Evolutionary conservation across 2,329 filamentous ascomycete genomes (phyloP).

Genomic region (Pseudogymnoascus sp.): DNA sequence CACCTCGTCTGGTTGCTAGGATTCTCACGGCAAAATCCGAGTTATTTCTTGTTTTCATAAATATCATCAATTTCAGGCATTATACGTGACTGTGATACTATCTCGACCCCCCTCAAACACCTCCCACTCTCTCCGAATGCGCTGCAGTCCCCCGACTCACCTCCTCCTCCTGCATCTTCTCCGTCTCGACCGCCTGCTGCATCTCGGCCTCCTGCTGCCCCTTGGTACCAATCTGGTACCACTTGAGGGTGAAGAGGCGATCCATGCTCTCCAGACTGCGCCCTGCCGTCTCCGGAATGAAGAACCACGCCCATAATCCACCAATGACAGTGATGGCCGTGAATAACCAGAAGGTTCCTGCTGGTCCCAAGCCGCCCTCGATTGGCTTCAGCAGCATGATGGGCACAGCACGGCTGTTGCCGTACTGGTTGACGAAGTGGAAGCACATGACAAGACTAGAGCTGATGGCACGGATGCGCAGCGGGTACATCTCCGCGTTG

Average conservation of each 20-base stretch:
- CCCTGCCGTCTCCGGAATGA: constrained; percentile 63
- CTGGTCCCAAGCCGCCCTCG: constrained; percentile 41
- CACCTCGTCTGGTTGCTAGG: neutral
- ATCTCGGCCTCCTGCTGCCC: constrained; percentile 44
- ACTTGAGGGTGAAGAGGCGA: constrained; percentile 60
- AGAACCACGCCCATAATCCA: constrained; percentile 62
- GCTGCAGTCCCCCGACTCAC: constrained; percentile 12
- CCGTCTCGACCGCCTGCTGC: constrained; percentile 34
- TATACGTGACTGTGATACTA: constrained; percentile 4
- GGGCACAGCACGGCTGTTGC: constrained; percentile 65
- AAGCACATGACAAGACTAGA: constrained; percentile 68
- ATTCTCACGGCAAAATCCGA: neutral
- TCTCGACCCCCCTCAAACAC: neutral
- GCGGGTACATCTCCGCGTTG: constrained; percentile 68
- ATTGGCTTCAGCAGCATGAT: constrained; percentile 54
- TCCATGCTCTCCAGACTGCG: constrained; percentile 63
- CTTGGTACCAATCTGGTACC: constrained; percentile 61
- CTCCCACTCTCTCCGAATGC: constrained; percentile 9
- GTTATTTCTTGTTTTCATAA: neutral
- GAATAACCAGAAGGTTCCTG: constrained; percentile 72
- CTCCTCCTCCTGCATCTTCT: constrained; percentile 36
- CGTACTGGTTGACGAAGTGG: constrained; percentile 73
- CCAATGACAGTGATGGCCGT: constrained; percentile 58
- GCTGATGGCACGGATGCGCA: constrained; percentile 62
- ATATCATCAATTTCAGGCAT: neutral